Conservation (phyloP, 352 stramenopile species). For the Blastocystis sp. region DNA sequence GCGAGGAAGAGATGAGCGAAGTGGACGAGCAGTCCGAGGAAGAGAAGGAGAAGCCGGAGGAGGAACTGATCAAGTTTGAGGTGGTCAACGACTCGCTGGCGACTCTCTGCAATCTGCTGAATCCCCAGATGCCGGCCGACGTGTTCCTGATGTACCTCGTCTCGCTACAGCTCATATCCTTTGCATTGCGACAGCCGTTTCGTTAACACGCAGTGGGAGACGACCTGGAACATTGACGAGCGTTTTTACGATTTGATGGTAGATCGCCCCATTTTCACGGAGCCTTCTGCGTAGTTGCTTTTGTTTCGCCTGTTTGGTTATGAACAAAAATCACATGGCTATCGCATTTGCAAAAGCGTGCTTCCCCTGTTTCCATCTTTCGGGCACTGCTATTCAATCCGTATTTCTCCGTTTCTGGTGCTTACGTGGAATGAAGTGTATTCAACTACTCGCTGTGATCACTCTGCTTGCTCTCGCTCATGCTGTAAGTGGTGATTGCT, state of each 20-base stretch:
- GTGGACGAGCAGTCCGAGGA: neutral
- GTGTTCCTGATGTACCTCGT: constrained; percentile 42
- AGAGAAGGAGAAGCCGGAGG: neutral
- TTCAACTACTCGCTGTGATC: neutral
- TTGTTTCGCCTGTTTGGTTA: constrained; percentile 46
- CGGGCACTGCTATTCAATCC: neutral
- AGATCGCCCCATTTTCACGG: neutral
- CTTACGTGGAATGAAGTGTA: neutral
- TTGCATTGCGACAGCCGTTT: neutral
- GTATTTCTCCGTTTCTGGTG: neutral
- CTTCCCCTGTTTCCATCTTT: neutral
- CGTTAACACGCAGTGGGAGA: constrained; percentile 23
- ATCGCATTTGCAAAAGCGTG: neutral
- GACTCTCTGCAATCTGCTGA: neutral
- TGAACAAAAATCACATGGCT: neutral
- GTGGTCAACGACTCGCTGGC: neutral
- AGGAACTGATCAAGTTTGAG: constrained; percentile 16
- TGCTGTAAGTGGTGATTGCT: neutral
- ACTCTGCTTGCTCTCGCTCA: neutral
- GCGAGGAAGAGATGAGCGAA: constrained; percentile 25
- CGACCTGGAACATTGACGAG: constrained; percentile 29
- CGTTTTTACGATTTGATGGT: constrained; percentile 53
- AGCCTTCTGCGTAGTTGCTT: constrained; percentile 7
- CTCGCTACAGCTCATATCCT: constrained; percentile 48
- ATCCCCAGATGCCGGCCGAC: constrained; percentile 7